Conservation (phyloP, 257 asterid species). For the Catharanthus roseus region DNA sequence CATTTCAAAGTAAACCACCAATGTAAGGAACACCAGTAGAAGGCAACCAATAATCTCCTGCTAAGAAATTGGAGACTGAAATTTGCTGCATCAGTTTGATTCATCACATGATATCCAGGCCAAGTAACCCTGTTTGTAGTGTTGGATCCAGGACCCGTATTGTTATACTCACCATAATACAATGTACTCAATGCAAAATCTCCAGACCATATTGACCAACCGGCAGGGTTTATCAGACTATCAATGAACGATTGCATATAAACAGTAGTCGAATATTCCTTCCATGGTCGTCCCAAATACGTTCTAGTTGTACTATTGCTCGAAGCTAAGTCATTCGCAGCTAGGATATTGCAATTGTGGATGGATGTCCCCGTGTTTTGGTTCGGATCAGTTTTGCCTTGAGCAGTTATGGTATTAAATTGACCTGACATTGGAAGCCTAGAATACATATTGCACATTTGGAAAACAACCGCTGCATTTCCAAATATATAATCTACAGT, state of each 20-base stretch:
- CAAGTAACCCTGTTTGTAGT: constrained; percentile 22
- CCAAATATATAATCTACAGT: constrained; percentile 35
- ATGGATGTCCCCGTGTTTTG: constrained; percentile 29
- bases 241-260: constrained; percentile 30
- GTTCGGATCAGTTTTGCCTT: constrained; percentile 23
- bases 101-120: constrained; percentile 27
- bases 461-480: constrained; percentile 34
- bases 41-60: constrained; percentile 25
- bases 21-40: constrained; percentile 18
- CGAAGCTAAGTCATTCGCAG: constrained; percentile 22
- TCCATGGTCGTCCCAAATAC: constrained; percentile 33
- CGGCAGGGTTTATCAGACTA: constrained; percentile 20
- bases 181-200: constrained; percentile 22
- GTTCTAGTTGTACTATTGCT: constrained; percentile 17
- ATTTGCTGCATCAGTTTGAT: constrained; percentile 13
- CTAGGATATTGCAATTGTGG: constrained; percentile 18
- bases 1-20: constrained; percentile 18
- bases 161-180: constrained; percentile 31
- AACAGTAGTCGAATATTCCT: constrained; percentile 25
- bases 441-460: constrained; percentile 24
- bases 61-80: constrained; percentile 22
- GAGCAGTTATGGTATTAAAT: constrained; percentile 32
- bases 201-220: constrained; percentile 27
- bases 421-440: constrained; percentile 24
- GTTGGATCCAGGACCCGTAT: constrained; percentile 25